phyloP scores from a whole-genome alignment of 139 green algal genomes.

The Chlamydomonas urium region DNA sequence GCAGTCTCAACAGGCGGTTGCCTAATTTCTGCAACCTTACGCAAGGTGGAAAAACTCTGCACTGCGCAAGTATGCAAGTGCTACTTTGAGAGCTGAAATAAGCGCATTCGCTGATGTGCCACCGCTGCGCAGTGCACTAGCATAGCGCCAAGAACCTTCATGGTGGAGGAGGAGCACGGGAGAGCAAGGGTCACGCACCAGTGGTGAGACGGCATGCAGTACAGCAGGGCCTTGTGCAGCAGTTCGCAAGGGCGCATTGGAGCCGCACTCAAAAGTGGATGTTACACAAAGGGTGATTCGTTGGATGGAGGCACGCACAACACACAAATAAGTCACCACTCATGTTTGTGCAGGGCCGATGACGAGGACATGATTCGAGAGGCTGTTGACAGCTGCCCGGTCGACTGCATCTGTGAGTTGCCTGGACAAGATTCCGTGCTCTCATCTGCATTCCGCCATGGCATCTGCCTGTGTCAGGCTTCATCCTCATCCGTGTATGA shows the following conservation, averaged over 20 bases:
- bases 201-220: conserved; percentile 35
- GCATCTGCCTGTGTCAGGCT: neutral
- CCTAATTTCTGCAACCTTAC: too few species aligned
- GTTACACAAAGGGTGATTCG: too few species aligned
- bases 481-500: neutral
- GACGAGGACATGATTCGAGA: neutral
- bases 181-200: conserved; percentile 35
- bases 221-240: neutral
- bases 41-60: too few species aligned
- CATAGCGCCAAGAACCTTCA: conserved; percentile 24
- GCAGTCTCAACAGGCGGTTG: too few species aligned
- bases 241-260: conserved; percentile 5
- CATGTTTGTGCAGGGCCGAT: neutral
- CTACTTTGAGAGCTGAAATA: too few species aligned
- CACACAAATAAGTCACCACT: too few species aligned
- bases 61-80: too few species aligned
- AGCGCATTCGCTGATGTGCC: neutral
- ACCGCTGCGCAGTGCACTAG: conserved; percentile 20
- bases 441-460: too few species aligned
- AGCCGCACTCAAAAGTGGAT: too few species aligned
- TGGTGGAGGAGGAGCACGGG: conserved; percentile 40
- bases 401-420: conserved; percentile 14
- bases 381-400: neutral
- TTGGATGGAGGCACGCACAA: too few species aligned
- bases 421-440: too few species aligned